Conservation (phyloP, 2,329 filamentous ascomycete genomes). For the Fusarium sp. region DNA sequence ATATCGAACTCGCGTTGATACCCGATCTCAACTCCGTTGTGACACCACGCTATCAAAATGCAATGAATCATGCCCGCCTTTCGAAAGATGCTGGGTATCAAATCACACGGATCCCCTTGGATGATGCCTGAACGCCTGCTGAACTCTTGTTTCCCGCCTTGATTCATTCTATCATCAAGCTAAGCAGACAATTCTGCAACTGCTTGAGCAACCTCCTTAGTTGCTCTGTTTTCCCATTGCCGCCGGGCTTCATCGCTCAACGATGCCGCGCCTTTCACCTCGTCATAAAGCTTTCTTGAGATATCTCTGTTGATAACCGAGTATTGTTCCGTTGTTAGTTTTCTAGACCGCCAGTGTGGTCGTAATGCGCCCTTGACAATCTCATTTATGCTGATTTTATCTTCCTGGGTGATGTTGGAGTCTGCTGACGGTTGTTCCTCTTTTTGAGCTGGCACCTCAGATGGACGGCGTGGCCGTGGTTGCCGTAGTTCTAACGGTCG, state of each 20-base stretch:
- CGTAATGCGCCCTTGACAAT: conserved; percentile 87
- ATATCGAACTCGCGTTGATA: conserved; percentile 20
- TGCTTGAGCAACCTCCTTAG: conserved; percentile 80
- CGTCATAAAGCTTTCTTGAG: conserved; percentile 86
- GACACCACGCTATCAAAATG: conserved; percentile 42
- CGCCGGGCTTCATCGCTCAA: conserved; percentile 73
- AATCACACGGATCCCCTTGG: conserved; percentile 40
- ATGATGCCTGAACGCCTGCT: conserved; percentile 46
- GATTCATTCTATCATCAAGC: conserved; percentile 50
- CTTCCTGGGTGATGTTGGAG: conserved; percentile 74
- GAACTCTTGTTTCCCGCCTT: conserved; percentile 39
- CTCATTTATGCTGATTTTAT: conserved; percentile 87
- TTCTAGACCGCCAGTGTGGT: conserved; percentile 81
- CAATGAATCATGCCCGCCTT: conserved; percentile 41
- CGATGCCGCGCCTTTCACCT: conserved; percentile 62
- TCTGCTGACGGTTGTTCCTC: conserved; percentile 76
- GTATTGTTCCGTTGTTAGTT: conserved; percentile 88
- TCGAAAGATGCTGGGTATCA: conserved; percentile 48
- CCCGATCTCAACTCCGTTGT: conserved; percentile 37
- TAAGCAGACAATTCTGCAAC: conserved; percentile 66
- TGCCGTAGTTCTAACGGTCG: conserved; percentile 61
- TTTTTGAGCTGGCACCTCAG: conserved; percentile 56
- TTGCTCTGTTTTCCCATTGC: conserved; percentile 80
- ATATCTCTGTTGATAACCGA: conserved; percentile 91
- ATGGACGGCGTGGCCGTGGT: conserved; percentile 59